Conservation (phyloP, 257 asterid genomes). For the Plantago ovata region DNA sequence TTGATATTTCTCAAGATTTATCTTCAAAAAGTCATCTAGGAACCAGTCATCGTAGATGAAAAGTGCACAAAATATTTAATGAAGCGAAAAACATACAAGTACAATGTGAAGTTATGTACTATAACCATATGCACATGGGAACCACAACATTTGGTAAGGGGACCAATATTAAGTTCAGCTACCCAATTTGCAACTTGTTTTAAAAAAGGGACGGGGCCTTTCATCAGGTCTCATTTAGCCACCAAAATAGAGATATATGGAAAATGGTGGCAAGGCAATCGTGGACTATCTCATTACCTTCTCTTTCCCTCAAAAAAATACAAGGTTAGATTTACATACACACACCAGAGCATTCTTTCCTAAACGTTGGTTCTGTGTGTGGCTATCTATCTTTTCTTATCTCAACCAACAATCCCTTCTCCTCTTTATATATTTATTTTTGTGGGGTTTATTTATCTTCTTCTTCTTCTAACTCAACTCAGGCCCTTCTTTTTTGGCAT, state of each 20-base stretch:
- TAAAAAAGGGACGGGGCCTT: constrained; percentile 24
- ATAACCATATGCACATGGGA: constrained; percentile 19
- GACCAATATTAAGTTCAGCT: too few species aligned
- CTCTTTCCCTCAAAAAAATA: constrained; percentile 45
- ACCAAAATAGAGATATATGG: constrained; percentile 32
- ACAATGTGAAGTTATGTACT: constrained; percentile 8
- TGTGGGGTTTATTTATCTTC: constrained; percentile 15
- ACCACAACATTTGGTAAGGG: too few species aligned
- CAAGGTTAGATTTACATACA: constrained; percentile 31
- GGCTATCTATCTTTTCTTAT: constrained; percentile 96
- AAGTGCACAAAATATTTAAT: constrained; percentile 1
- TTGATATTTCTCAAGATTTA: not conserved
- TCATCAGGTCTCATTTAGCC: constrained; percentile 20
- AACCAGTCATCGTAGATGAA: not conserved
- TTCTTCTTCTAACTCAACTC: too few species aligned
- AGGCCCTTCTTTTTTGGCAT: constrained; percentile 9
- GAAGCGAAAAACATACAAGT: not conserved
- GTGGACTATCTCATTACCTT: constrained; percentile 72
- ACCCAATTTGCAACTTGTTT: constrained; percentile 19
- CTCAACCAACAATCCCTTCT: constrained; percentile 33
- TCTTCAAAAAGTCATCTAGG: not conserved
- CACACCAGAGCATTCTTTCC: constrained; percentile 36
- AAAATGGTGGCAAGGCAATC: constrained; percentile 65
- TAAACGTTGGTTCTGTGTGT: constrained; percentile 61
- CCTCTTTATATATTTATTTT: constrained; percentile 6